Evolutionary conservation across 108 stramenopile species (phyloP), one percentile per base, ranked within the genome.

Genomic region (Schizochytrium sp.): DNA sequence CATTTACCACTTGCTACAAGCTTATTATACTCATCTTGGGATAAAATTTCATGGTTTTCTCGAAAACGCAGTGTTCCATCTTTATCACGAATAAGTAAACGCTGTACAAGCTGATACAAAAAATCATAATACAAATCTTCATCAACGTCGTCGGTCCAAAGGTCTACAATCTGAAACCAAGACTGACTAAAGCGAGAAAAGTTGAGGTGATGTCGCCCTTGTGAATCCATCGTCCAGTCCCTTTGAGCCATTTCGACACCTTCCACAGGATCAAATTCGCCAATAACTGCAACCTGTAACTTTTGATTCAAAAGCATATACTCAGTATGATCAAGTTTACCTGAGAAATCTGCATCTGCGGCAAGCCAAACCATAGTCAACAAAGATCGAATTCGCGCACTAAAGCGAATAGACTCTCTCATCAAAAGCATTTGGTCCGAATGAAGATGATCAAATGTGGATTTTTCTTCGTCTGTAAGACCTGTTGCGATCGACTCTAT

Each of bases 121-220:
- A 83, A 83, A 1, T 46, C 53, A 28, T 47, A 83, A 53, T 83
- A 83, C 0, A 55, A 47, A 38, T 83, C 50, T 55, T 83, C 76
- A 40, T 49, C 13, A 40, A 83, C 76, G 1, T 83, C 76, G 13
- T 83, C 76, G 0, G 76, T 83, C 76, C 76, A 83, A 1, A 83
- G 53, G 55, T 83, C 76, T 5, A 83, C 76, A 28, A 83, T 83
- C 47, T 83, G 76, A 40, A 83, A 83, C 76, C 76, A 83, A 0
- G 76, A 83, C 7, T 83, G 76, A 2, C 76, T 83, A 3, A 83
- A 83, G 10, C 76, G 19, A 7, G 47, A 15, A 42, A 83, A 83
- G 76, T 83, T 83, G 76, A 83, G 76, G 76, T 83, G 76, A 83
- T 83, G 3, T n/a, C n/a, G 76, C 10, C 76, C 76, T n/a, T 50